A percentile compares a stretch with the other conserved stretches of the same genome.
Evolutionary conservation across 345 rosid genomes (phyloP).

Genomic region (Syzygium grande): DNA sequence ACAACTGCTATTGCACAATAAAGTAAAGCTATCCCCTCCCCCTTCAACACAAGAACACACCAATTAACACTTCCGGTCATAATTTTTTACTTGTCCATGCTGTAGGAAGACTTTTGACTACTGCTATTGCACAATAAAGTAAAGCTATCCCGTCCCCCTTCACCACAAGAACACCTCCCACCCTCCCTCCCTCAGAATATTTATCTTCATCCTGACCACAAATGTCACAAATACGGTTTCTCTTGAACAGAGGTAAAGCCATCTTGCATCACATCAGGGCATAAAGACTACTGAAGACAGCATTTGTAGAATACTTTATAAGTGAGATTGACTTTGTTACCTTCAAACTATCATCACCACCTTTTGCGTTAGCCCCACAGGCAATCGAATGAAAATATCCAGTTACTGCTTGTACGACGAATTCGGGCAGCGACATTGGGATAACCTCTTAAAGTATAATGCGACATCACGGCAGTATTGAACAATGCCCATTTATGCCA

Average conservation of each 20-base stretch:
- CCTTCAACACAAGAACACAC: too few relatives aligned
- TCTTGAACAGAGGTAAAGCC: background rate
- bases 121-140: background rate
- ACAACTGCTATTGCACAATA: too few relatives aligned
- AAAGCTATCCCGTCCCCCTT: background rate
- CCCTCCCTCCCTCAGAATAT: background rate
- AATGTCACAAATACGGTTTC: background rate
- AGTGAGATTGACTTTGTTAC: conserved; percentile 20
- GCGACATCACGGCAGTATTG: conserved; percentile 97
- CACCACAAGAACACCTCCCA: background rate
- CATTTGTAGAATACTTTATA: background rate
- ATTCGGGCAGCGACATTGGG: conserved; percentile 55
- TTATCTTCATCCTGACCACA: background rate
- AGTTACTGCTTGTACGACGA: conserved; percentile 88
- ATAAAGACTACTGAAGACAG: background rate
- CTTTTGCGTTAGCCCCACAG: conserved; percentile 89
- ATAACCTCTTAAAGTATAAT: conserved; percentile 62
- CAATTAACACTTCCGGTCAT: too few relatives aligned
- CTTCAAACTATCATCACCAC: conserved; percentile 98
- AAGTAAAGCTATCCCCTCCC: too few relatives aligned
- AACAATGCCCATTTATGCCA: conserved; percentile 99
- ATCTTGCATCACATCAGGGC: background rate
- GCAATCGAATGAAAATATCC: conserved; percentile 98
- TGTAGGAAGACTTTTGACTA: background rate
- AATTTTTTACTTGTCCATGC: too few relatives aligned